Evolutionary conservation across 1,284 basidiomycete genomes (phyloP).

Genomic region (Melampsora americana): DNA sequence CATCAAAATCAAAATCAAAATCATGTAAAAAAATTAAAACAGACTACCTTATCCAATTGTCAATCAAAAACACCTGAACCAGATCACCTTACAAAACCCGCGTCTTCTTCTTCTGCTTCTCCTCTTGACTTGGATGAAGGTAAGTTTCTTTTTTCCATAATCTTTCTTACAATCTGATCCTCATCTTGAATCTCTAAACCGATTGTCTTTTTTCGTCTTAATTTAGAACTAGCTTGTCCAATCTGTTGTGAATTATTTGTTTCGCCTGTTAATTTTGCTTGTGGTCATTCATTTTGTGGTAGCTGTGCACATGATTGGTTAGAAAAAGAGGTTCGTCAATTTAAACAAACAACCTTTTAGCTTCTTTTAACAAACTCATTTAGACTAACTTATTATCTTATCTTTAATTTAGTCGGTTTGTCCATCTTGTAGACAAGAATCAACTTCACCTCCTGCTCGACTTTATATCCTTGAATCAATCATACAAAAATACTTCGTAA

Average conservation of each 20-base stretch:
- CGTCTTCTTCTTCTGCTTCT: not conserved
- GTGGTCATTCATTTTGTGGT: constrained; percentile 16
- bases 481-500: constrained; percentile 7
- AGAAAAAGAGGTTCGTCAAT: constrained; percentile 1
- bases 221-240: constrained; percentile 1
- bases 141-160: not conserved
- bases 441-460: not conserved
- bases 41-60: not conserved
- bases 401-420: not conserved
- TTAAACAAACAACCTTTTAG: not conserved
- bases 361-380: not conserved
- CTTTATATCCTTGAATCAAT: not conserved
- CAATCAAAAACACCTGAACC: not conserved
- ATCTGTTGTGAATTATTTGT: constrained; percentile 16
- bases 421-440: constrained; percentile 10
- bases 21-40: not conserved
- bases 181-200: not conserved
- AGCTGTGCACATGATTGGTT: constrained; percentile 19
- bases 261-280: constrained; percentile 9
- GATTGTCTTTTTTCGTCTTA: not conserved
- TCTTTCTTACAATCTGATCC: not conserved
- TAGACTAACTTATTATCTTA: not conserved
- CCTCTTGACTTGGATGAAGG: constrained; percentile 7
- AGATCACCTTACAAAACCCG: not conserved
- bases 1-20: not conserved